Percentiles rank a stretch among this genome's conserved stretches.
phyloP scores from a whole-genome alignment of 2,329 filamentous ascomycete species.

The Dothiorella sarmentorum region DNA sequence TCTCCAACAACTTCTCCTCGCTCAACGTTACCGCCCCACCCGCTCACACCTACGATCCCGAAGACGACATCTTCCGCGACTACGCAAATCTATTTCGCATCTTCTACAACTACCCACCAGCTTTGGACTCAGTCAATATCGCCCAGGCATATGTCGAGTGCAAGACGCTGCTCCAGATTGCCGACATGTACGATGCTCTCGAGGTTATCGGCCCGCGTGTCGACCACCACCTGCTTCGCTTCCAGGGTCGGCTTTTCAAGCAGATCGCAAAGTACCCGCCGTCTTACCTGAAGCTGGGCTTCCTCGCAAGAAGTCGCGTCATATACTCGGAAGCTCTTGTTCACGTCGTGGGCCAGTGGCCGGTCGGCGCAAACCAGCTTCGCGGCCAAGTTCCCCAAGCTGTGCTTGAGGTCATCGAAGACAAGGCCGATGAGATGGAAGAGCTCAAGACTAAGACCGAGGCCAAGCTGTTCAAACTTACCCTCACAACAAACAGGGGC shows the following conservation, averaged over 20 bases:
- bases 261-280: slow-evolving; percentile 96
- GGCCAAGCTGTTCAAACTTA: slow-evolving; percentile 75
- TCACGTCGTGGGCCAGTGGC: slow-evolving; percentile 94
- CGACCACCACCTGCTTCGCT: slow-evolving; percentile 90
- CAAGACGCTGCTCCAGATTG: slow-evolving; percentile 81
- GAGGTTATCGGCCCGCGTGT: slow-evolving; percentile 83
- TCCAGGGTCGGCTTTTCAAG: slow-evolving; percentile 87
- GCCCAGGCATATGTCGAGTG: slow-evolving; percentile 91
- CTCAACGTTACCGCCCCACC: slow-evolving; percentile 43
- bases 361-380: slow-evolving; percentile 72
- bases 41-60: slow-evolving; percentile 53
- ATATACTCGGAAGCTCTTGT: slow-evolving; percentile 77
- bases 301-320: slow-evolving; percentile 75
- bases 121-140: slow-evolving; percentile 81
- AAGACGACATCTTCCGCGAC: slow-evolving; percentile 75
- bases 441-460: slow-evolving; percentile 79
- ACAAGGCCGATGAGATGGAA: slow-evolving; percentile 89
- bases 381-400: slow-evolving; percentile 56
- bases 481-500: slow-evolving; percentile 71
- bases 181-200: slow-evolving; percentile 93
- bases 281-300: slow-evolving; percentile 85
- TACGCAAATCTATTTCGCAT: slow-evolving; percentile 95
- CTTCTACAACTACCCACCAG: slow-evolving; percentile 88
- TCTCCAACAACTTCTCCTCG: slow-evolving; percentile 73
- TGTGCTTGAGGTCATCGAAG: slow-evolving; percentile 86